Conservation (phyloP, 108 stramenopile species). For the Fistulifera pelliculosa region DNA sequence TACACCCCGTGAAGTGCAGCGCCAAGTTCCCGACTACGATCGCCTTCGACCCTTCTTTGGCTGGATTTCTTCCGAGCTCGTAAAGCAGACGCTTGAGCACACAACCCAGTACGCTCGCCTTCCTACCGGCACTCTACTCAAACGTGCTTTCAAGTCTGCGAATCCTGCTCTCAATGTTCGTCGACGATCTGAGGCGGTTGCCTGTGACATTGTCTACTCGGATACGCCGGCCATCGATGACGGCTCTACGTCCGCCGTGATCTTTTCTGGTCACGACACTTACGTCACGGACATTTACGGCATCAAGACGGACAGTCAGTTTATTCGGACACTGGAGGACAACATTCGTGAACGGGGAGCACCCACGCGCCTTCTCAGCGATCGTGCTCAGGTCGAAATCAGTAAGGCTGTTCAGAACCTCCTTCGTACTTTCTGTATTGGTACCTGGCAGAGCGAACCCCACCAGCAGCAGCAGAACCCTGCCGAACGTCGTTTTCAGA, state of each 20-base stretch:
- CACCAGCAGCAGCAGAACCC: constrained; percentile 23
- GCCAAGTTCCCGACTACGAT: too few relatives aligned
- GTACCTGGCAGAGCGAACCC: constrained; percentile 17
- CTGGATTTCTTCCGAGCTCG: constrained; percentile 3
- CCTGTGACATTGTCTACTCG: constrained; percentile 11
- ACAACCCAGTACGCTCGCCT: constrained; percentile 1
- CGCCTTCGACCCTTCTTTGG: constrained; percentile 7
- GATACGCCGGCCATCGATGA: background rate
- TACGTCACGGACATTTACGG: constrained; percentile 14
- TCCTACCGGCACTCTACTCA: constrained; percentile 8
- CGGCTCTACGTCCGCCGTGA: constrained; percentile 8
- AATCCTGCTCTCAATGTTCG: constrained; percentile 1
- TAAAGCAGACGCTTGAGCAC: constrained; percentile 1
- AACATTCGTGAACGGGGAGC: constrained; percentile 21
- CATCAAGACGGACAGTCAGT: constrained; percentile 8
- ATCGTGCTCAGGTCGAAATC: constrained; percentile 13
- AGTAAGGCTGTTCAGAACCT: constrained; percentile 11
- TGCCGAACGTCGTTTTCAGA: constrained; percentile 17
- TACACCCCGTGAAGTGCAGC: too few relatives aligned
- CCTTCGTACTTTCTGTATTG: constrained; percentile 13
- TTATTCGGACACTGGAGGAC: constrained; percentile 16
- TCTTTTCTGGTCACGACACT: constrained; percentile 8
- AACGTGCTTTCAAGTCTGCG: background rate
- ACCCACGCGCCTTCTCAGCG: constrained; percentile 6
- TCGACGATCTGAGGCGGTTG: constrained; percentile 11